A percentile compares a stretch with the other conserved stretches of the same genome.
Conservation (phyloP, 2,329 filamentous ascomycete species). For the Biscogniauxia mediterranea region DNA sequence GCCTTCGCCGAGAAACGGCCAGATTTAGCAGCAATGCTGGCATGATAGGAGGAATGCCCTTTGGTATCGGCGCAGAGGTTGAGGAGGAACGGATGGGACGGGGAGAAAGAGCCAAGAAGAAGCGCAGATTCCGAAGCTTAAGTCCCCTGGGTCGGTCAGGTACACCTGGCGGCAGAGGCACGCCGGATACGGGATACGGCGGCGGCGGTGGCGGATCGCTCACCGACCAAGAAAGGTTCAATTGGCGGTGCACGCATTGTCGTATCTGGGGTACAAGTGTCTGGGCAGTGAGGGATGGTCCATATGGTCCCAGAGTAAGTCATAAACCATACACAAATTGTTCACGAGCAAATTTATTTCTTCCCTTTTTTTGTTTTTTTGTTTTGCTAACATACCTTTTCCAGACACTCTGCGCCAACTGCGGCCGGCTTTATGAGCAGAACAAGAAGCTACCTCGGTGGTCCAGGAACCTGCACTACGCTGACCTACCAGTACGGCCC, state of each 20-base stretch:
- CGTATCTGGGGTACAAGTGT: slow-evolving; percentile 83
- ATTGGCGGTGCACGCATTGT: slow-evolving; percentile 89
- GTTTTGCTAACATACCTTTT: slow-evolving; percentile 12
- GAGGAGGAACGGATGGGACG: slow-evolving; percentile 85
- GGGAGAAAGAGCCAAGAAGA: slow-evolving; percentile 92
- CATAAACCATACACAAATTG: not conserved
- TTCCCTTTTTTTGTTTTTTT: no score
- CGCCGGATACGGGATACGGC: slow-evolving; percentile 76
- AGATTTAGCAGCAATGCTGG: slow-evolving; percentile 84
- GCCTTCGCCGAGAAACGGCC: slow-evolving; percentile 85
- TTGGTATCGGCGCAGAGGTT: slow-evolving; percentile 50
- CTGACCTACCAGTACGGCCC: slow-evolving; percentile 18
- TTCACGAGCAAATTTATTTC: not conserved
- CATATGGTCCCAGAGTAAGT: slow-evolving; percentile 76
- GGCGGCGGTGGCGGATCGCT: slow-evolving; percentile 65
- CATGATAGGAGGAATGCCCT: slow-evolving; percentile 73
- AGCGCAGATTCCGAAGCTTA: slow-evolving; percentile 84
- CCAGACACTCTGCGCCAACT: slow-evolving; percentile 88
- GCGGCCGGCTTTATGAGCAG: slow-evolving; percentile 83
- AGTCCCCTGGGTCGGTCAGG: slow-evolving; percentile 71
- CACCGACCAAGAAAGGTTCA: slow-evolving; percentile 73
- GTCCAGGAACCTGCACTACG: slow-evolving; percentile 66
- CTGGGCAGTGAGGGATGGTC: slow-evolving; percentile 93
- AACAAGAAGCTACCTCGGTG: slow-evolving; percentile 79
- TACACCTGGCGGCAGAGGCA: slow-evolving; percentile 71